A percentile compares a stretch with the other conserved stretches of the same genome.
Conservation (phyloP, 169 alveolate genomes). For the Plasmodium yoelii region DNA sequence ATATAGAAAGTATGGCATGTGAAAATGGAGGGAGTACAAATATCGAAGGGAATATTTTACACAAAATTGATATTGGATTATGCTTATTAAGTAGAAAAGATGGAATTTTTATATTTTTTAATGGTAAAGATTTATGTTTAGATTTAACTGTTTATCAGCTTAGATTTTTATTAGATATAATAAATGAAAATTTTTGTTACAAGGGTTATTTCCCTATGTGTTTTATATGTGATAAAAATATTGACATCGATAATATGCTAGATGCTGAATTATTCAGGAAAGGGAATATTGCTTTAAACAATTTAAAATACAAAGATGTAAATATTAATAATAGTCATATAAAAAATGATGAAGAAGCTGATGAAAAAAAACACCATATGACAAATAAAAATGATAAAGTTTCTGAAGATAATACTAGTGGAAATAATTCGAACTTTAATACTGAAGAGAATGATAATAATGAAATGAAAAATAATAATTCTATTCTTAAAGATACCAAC, state of each 20-base stretch:
- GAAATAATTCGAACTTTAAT: neutral
- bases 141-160: constrained; percentile 71
- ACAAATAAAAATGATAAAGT: neutral
- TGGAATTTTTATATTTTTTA: constrained; percentile 49
- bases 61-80: constrained; percentile 48
- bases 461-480: neutral
- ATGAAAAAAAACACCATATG: neutral
- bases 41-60: constrained; percentile 64
- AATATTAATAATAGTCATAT: neutral
- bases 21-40: constrained; percentile 77
- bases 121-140: constrained; percentile 49
- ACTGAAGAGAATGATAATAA: neutral
- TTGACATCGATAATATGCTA: constrained; percentile 36
- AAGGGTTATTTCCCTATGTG: constrained; percentile 74
- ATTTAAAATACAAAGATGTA: neutral
- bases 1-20: constrained; percentile 70
- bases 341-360: neutral
- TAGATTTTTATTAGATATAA: constrained; percentile 65
- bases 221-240: constrained; percentile 57
- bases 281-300: constrained; percentile 37
- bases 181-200: constrained; percentile 76
- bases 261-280: constrained; percentile 57
- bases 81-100: constrained; percentile 54
- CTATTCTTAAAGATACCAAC: neutral
- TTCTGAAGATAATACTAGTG: neutral